Evolutionary conservation across 306 rosid species (phyloP).

Genomic region (Castanea mollissima): DNA sequence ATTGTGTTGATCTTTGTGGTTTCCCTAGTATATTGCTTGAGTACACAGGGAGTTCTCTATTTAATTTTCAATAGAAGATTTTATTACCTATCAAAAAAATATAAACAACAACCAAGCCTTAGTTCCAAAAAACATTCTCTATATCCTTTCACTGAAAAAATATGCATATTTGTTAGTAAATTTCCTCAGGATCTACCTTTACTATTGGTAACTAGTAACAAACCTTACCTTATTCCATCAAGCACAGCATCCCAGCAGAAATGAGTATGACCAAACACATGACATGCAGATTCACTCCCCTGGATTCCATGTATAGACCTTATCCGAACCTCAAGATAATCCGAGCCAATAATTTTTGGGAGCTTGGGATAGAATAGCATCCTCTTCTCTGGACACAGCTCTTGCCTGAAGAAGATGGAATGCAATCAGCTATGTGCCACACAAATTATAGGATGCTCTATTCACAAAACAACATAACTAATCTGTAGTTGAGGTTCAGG

Average conservation of each 20-base stretch:
- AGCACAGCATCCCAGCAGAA: slow-evolving; percentile 79
- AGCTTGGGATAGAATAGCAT: slow-evolving; percentile 89
- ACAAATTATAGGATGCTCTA: background rate
- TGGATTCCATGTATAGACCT: slow-evolving; percentile 63
- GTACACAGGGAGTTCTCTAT: too few relatives aligned
- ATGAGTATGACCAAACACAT: slow-evolving; percentile 84
- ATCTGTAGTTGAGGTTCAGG: background rate
- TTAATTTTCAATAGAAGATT: too few relatives aligned
- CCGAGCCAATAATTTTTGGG: slow-evolving; percentile 86
- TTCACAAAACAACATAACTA: background rate
- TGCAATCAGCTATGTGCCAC: slow-evolving; percentile 15
- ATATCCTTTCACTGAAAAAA: too few relatives aligned
- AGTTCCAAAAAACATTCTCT: too few relatives aligned
- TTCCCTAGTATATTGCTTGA: too few relatives aligned
- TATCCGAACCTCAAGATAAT: slow-evolving; percentile 66
- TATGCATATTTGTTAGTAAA: too few relatives aligned
- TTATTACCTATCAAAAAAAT: too few relatives aligned
- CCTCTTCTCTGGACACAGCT: slow-evolving; percentile 94
- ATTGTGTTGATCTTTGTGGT: too few relatives aligned
- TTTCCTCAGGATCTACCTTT: too few relatives aligned
- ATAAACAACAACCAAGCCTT: too few relatives aligned
- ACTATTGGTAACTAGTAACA: background rate
- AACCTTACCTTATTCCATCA: slow-evolving; percentile 69
- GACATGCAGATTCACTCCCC: slow-evolving; percentile 60
- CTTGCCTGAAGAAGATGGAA: slow-evolving; percentile 54